phyloP scores from a whole-genome alignment of 1,284 basidiomycete species.

The Takashimella koratensis region DNA sequence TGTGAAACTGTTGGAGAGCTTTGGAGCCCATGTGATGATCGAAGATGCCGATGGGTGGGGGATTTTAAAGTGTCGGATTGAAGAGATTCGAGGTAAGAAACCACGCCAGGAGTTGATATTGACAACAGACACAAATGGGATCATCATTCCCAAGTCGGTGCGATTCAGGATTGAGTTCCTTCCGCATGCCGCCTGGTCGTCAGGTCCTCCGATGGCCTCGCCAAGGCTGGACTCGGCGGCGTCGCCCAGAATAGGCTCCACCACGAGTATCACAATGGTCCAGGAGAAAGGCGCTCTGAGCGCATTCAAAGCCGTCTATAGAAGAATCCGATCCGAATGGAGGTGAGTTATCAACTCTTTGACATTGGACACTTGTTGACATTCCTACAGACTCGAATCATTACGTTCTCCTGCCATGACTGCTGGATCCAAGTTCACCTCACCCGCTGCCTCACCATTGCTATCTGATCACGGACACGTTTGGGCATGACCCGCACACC shows the following conservation, averaged over 20 bases:
- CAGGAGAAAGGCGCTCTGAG: conserved; percentile 85
- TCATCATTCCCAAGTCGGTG: conserved; percentile 57
- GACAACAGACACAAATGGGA: conserved; percentile 53
- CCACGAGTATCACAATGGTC: conserved; percentile 64
- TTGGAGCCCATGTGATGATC: conserved; percentile 64
- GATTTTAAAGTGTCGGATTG: conserved; percentile 62
- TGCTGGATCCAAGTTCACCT: conserved; percentile 15
- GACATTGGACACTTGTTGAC: background rate
- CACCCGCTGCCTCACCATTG: background rate
- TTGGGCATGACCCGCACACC: background rate
- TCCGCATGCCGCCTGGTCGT: conserved; percentile 51
- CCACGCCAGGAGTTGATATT: background rate
- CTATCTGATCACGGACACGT: background rate
- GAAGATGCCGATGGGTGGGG: conserved; percentile 61
- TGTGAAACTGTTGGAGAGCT: conserved; percentile 61
- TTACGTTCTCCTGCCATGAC: conserved; percentile 24
- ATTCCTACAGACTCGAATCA: conserved; percentile 17
- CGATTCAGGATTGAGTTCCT: conserved; percentile 72
- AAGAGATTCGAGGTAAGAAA: conserved; percentile 53
- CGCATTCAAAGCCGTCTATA: conserved; percentile 71
- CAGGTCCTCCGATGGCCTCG: background rate
- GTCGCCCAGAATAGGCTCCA: conserved; percentile 43
- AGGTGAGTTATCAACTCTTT: conserved; percentile 35
- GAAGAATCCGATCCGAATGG: conserved; percentile 71
- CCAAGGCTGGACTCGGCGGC: background rate